Conservation (phyloP, 78 protist species). For the Creolimax fragrantissima region DNA sequence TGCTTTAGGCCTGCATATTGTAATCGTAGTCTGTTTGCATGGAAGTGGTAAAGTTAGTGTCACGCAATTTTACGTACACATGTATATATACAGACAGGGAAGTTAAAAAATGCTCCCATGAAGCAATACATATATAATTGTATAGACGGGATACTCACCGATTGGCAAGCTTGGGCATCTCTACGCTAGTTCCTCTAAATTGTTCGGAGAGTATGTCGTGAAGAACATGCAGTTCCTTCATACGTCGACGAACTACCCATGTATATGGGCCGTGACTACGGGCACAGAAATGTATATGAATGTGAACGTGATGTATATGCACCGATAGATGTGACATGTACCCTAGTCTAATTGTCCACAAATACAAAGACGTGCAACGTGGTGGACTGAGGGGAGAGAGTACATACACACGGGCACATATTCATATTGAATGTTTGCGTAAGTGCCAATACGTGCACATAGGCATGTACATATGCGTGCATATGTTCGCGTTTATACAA, state of each 20-base stretch:
- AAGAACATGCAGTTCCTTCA: neutral
- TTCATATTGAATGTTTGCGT: neutral
- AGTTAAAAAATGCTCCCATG: neutral
- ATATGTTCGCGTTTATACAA: neutral
- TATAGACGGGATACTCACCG: neutral
- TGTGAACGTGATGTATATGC: neutral
- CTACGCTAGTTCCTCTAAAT: neutral
- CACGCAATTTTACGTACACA: too few relatives aligned
- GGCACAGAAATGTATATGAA: neutral
- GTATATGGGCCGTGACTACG: neutral
- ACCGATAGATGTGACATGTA: neutral
- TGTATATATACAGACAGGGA: too few relatives aligned
- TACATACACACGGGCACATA: too few relatives aligned
- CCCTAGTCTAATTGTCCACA: too few relatives aligned
- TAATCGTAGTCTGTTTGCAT: neutral
- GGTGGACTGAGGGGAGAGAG: too few relatives aligned
- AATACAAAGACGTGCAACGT: too few relatives aligned
- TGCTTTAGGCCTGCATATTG: neutral
- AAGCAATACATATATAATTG: neutral
- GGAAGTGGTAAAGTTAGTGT: too few relatives aligned
- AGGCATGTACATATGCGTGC: neutral
- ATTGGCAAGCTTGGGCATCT: neutral
- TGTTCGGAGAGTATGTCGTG: neutral
- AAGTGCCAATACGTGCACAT: neutral
- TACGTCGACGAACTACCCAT: neutral